These are phyloP conservation scores for Neurospora africana DNA, from an alignment of 495 filamentous ascomycete genomes.

Conservation along the genomic window DNA sequence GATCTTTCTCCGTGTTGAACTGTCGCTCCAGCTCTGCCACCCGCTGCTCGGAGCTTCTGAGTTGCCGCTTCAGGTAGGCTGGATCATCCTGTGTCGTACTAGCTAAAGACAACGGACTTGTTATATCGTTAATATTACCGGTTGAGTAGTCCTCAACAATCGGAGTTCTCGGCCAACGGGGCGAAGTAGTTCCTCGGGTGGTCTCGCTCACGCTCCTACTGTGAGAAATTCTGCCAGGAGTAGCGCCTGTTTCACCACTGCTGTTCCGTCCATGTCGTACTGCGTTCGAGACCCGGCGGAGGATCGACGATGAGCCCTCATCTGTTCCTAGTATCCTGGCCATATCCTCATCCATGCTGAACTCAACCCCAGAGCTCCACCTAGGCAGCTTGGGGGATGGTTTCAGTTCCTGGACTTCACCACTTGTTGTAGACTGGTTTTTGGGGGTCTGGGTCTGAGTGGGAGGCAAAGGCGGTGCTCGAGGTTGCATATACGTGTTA, in stretches of 20 bases:
- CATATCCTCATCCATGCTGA: constrained; percentile 87
- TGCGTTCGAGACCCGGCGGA: constrained; percentile 82
- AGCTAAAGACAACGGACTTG: constrained; percentile 58
- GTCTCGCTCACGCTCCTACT: constrained; percentile 48
- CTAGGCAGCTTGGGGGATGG: constrained; percentile 62
- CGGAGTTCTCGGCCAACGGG: constrained; percentile 63
- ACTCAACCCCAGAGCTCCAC: constrained; percentile 63
- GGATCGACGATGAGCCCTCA: constrained; percentile 60
- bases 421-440: constrained; percentile 43
- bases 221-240: constrained; percentile 28
- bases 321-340: constrained; percentile 64
- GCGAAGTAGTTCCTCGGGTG: constrained; percentile 42
- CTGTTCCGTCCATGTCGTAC: constrained; percentile 89
- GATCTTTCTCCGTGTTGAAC: constrained; percentile 59
- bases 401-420: constrained; percentile 41
- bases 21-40: constrained; percentile 73
- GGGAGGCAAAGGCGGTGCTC: constrained; percentile 51
- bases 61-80: constrained; percentile 60
- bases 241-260: constrained; percentile 48
- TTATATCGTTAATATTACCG: constrained; percentile 49
- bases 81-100: constrained; percentile 54
- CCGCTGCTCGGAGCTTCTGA: constrained; percentile 69
- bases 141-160: constrained; percentile 50
- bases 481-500: constrained; percentile 53
- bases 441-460: constrained; percentile 39